Evolutionary conservation across 2,329 filamentous ascomycete genomes (phyloP).

Genomic region (Eurotiales sp.): DNA sequence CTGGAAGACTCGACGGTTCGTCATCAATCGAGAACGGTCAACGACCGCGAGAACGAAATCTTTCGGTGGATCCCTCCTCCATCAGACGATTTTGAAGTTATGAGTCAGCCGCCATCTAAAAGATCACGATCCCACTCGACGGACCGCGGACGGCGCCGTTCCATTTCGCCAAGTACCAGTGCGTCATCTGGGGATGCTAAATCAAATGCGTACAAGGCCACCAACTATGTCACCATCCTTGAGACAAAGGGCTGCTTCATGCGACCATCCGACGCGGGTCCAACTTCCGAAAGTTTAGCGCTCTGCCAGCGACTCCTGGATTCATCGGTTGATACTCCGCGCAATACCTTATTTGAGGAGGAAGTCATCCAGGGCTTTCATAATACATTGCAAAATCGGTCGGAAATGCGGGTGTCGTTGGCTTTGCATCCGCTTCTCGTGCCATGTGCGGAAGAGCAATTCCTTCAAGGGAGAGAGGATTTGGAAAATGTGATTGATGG

Average conservation of each 20-base stretch:
- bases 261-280: conserved; percentile 10
- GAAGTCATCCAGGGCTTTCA: neutral
- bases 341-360: neutral
- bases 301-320: neutral
- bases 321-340: neutral
- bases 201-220: conserved; percentile 12
- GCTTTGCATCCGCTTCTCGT: neutral
- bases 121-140: conserved; percentile 9
- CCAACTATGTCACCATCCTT: conserved; percentile 13
- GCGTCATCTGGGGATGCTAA: conserved; percentile 14
- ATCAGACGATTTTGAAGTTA: neutral
- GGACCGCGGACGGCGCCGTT: conserved; percentile 5
- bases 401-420: neutral
- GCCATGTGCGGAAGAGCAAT: neutral
- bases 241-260: conserved; percentile 16
- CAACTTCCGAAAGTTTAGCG: neutral
- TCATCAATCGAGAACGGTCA: neutral
- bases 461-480: neutral
- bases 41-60: neutral
- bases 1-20: neutral
- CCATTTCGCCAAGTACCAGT: neutral
- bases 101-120: conserved; percentile 15
- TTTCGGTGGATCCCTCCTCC: neutral
- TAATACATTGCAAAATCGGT: neutral
- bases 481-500: conserved; percentile 1